A percentile compares a stretch with the other conserved stretches of the same genome.
These are phyloP conservation scores for Syncephalastrum racemosum DNA, from an alignment of 371 early-diverging fungal genomes.

Conservation along the genomic window DNA sequence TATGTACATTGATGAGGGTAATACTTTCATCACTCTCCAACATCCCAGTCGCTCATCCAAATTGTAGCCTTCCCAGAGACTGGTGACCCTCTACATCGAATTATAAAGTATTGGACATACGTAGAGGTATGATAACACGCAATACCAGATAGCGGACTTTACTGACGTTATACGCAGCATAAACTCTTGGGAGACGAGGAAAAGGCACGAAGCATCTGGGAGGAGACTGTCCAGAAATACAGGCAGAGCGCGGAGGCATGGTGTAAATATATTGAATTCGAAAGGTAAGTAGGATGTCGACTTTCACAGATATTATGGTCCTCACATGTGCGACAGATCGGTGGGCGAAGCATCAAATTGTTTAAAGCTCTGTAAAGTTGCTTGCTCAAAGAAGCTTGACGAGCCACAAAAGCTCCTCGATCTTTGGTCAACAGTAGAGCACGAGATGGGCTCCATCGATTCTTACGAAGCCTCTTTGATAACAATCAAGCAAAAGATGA, in stretches of 20 bases:
- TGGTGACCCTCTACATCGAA: slow-evolving; percentile 52
- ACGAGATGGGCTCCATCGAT: slow-evolving; percentile 43
- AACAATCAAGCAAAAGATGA: slow-evolving; percentile 26
- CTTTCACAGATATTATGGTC: slow-evolving; percentile 8
- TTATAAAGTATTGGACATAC: slow-evolving; percentile 51
- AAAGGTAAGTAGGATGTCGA: slow-evolving; percentile 30
- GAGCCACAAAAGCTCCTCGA: slow-evolving; percentile 52
- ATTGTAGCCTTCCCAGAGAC: slow-evolving; percentile 34
- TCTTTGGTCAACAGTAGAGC: slow-evolving; percentile 51
- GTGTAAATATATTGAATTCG: slow-evolving; percentile 43
- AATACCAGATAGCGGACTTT: not conserved
- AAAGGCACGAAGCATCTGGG: slow-evolving; percentile 39
- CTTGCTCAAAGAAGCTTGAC: slow-evolving; percentile 38
- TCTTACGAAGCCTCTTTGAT: slow-evolving; percentile 25
- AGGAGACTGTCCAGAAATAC: slow-evolving; percentile 26
- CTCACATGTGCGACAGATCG: slow-evolving; percentile 6
- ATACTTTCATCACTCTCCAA: not conserved
- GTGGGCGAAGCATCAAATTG: slow-evolving; percentile 27
- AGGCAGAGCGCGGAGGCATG: slow-evolving; percentile 40
- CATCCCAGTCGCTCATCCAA: not conserved
- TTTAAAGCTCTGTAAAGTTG: slow-evolving; percentile 40
- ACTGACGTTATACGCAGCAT: slow-evolving; percentile 6
- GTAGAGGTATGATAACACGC: slow-evolving; percentile 32
- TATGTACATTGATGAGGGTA: slow-evolving; percentile 33
- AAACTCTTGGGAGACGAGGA: slow-evolving; percentile 22